A percentile compares a stretch with the other conserved stretches of the same genome.
These are phyloP conservation scores for Salmacisia buchloeana DNA, from an alignment of 1,284 basidiomycete species.

Conservation along the genomic window DNA sequence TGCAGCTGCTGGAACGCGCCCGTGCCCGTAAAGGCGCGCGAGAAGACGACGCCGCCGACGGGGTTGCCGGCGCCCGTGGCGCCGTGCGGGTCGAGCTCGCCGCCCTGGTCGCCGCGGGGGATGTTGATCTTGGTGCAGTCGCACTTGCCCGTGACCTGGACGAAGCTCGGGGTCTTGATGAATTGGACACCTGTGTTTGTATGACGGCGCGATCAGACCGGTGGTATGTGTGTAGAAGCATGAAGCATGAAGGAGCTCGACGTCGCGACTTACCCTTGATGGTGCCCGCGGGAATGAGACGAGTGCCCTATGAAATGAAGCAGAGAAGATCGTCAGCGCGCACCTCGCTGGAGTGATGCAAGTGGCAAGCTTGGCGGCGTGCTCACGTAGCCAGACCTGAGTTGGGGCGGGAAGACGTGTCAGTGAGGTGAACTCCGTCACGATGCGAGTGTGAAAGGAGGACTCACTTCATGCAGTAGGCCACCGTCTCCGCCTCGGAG, in stretches of 20 bases:
- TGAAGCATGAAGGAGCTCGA: too few relatives aligned
- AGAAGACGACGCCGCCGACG: slow-evolving; percentile 38
- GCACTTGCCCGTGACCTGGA: slow-evolving; percentile 53
- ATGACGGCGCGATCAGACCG: too few relatives aligned
- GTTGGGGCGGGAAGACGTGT: too few relatives aligned
- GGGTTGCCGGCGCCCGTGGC: slow-evolving; percentile 37
- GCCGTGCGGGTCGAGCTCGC: slow-evolving; percentile 37
- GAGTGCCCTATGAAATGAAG: slow-evolving; percentile 55
- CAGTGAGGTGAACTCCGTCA: too few relatives aligned
- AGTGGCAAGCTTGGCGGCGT: too few relatives aligned
- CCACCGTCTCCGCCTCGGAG: slow-evolving; percentile 35
- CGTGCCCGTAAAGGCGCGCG: slow-evolving; percentile 29
- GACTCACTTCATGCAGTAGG: too few relatives aligned
- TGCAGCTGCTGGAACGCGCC: slow-evolving; percentile 49
- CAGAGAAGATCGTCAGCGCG: too few relatives aligned
- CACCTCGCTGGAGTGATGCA: too few relatives aligned
- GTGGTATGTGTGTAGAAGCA: too few relatives aligned
- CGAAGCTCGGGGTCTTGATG: slow-evolving; percentile 62
- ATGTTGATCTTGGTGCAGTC: slow-evolving; percentile 52
- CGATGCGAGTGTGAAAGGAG: too few relatives aligned
- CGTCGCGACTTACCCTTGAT: too few relatives aligned
- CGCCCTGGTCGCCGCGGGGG: slow-evolving; percentile 35
- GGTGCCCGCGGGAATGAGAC: slow-evolving; percentile 68
- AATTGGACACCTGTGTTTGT: slow-evolving; percentile 71
- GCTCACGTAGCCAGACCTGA: too few relatives aligned